phyloP scores from a whole-genome alignment of 2,329 filamentous ascomycete species.

The Arthrobotrys megalospora region DNA sequence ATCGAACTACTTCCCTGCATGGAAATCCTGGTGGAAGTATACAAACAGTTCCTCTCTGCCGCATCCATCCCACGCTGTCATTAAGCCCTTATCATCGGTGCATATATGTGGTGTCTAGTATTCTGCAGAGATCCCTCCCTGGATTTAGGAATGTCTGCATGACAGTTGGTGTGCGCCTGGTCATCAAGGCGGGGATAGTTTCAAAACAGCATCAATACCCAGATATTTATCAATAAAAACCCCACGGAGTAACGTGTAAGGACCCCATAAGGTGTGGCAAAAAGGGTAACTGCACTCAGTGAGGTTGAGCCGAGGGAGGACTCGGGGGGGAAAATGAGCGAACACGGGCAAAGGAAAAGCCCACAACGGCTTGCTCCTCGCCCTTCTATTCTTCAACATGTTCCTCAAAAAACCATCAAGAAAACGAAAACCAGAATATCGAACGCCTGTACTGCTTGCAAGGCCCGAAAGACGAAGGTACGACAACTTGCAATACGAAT shows the following conservation, averaged over 20 bases:
- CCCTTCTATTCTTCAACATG: slow-evolving; percentile 57
- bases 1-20: slow-evolving; percentile 37
- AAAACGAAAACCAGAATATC: slow-evolving; percentile 59
- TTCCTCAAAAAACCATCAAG: slow-evolving; percentile 56
- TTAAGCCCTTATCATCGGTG: slow-evolving; percentile 36
- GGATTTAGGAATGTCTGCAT: slow-evolving; percentile 17
- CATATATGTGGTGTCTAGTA: slow-evolving; percentile 5
- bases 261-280: slow-evolving; percentile 46
- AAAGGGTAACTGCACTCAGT: slow-evolving; percentile 10
- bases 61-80: slow-evolving; percentile 30
- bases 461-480: slow-evolving; percentile 60
- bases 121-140: slow-evolving; percentile 30
- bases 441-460: slow-evolving; percentile 58
- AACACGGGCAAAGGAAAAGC: slow-evolving; percentile 49
- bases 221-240: slow-evolving; percentile 35
- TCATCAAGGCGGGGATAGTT: slow-evolving; percentile 25
- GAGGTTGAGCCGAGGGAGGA: slow-evolving; percentile 36
- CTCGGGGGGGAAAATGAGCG: slow-evolving; percentile 49
- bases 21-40: slow-evolving; percentile 20
- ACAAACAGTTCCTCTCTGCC: slow-evolving; percentile 35
- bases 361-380: slow-evolving; percentile 55
- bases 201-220: slow-evolving; percentile 12
- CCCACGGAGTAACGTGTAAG: slow-evolving; percentile 28
- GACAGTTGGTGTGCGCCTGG: slow-evolving; percentile 28
- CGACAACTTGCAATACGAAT: slow-evolving; percentile 4